Evolutionary conservation across 768 basidiomycete genomes (phyloP).

Genomic region (Galerina marginata): DNA sequence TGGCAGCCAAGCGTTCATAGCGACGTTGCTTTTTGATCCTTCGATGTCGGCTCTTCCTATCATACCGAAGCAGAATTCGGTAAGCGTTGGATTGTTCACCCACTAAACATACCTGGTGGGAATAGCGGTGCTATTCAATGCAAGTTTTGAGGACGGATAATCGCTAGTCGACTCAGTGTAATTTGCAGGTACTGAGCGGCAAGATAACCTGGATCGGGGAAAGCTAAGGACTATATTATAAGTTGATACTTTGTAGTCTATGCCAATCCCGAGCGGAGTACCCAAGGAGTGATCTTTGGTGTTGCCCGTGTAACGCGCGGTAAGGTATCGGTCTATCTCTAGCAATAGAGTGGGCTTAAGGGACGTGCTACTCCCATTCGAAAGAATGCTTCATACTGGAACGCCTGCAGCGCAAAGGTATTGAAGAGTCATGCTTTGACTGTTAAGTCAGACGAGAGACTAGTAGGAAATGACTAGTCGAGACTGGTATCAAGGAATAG

Average conservation of each 20-base stretch:
- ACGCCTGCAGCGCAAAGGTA: constrained; percentile 13
- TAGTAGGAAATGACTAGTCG: constrained; percentile 14
- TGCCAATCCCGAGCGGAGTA: constrained; percentile 11
- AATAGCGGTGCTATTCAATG: constrained; percentile 10
- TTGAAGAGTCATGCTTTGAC: constrained; percentile 5
- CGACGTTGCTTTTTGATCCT: constrained; percentile 85
- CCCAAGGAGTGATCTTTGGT: constrained; percentile 6
- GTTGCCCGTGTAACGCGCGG: constrained; percentile 8
- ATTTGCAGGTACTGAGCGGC: background rate
- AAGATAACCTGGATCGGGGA: background rate
- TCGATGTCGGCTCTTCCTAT: constrained; percentile 84
- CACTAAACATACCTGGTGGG: constrained; percentile 41
- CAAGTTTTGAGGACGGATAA: background rate
- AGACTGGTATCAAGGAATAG: constrained; percentile 39
- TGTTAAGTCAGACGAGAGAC: background rate
- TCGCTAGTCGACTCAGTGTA: constrained; percentile 4
- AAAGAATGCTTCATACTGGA: constrained; percentile 14
- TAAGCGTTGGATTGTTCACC: constrained; percentile 85
- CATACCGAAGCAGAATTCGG: constrained; percentile 82
- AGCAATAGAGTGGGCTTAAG: constrained; percentile 16
- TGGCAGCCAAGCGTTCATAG: constrained; percentile 86
- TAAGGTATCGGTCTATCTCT: constrained; percentile 14
- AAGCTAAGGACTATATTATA: background rate
- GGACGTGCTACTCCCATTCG: constrained; percentile 16
- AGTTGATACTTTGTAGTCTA: background rate